Conservation (phyloP, 2,329 filamentous ascomycete species). For the Fusarium sp. region DNA sequence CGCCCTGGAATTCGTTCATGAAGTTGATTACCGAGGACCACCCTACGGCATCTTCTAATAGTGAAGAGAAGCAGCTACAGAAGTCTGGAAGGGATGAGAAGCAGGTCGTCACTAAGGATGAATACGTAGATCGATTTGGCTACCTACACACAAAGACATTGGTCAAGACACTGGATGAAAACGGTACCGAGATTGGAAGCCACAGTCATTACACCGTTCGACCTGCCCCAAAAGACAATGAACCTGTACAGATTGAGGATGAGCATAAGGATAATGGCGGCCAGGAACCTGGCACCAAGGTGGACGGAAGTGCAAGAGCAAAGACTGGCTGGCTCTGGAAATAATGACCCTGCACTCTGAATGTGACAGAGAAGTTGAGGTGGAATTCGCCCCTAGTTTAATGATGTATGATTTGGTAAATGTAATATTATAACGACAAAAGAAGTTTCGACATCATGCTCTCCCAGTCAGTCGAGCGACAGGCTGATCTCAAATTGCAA, state of each 20-base stretch:
- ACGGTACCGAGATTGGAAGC: slow-evolving; percentile 53
- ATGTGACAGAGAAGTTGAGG: not conserved
- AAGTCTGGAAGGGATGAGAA: slow-evolving; percentile 32
- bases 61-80: slow-evolving; percentile 7
- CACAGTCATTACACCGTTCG: slow-evolving; percentile 49
- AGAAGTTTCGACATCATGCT: not conserved
- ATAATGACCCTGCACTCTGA: slow-evolving; percentile 23
- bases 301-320: slow-evolving; percentile 35
- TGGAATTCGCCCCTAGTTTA: slow-evolving; percentile 14
- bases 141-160: slow-evolving; percentile 55
- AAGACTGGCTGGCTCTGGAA: slow-evolving; percentile 55
- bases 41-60: not conserved
- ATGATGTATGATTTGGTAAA: slow-evolving; percentile 21
- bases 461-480: not conserved
- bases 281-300: slow-evolving; percentile 10
- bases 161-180: slow-evolving; percentile 51
- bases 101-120: slow-evolving; percentile 50
- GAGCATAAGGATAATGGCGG: slow-evolving; percentile 14
- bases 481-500: slow-evolving; percentile 6
- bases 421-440: slow-evolving; percentile 6
- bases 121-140: slow-evolving; percentile 55
- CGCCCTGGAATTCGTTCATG: slow-evolving; percentile 53
- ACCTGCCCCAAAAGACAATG: slow-evolving; percentile 40
- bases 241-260: slow-evolving; percentile 3
- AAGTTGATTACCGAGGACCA: slow-evolving; percentile 46